A percentile compares a stretch with the other conserved stretches of the same genome.
Evolutionary conservation across 768 basidiomycete genomes (phyloP).

Genomic region (Tylopilus balloui): DNA sequence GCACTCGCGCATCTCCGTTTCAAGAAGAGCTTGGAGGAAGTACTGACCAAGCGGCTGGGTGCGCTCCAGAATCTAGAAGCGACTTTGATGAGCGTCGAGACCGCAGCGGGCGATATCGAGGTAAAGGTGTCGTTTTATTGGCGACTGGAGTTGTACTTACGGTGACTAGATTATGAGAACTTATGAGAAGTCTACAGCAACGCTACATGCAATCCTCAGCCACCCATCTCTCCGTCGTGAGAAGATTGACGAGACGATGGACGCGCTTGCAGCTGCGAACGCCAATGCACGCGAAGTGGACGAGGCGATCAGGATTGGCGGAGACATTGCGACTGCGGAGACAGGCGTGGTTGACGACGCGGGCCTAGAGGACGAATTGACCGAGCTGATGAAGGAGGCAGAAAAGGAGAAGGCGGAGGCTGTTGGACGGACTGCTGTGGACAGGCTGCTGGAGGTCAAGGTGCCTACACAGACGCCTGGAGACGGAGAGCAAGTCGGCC

Average conservation of each 20-base stretch:
- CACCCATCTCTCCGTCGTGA: slow-evolving; percentile 79
- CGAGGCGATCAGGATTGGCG: slow-evolving; percentile 65
- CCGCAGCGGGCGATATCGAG: slow-evolving; percentile 85
- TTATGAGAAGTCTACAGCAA: slow-evolving; percentile 79
- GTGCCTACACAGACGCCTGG: slow-evolving; percentile 15
- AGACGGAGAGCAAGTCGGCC: neutral
- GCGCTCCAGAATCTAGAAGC: slow-evolving; percentile 71
- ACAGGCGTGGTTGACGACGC: slow-evolving; percentile 49
- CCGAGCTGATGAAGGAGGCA: slow-evolving; percentile 46
- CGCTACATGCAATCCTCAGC: slow-evolving; percentile 68
- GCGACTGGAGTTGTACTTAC: neutral
- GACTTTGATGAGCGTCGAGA: slow-evolving; percentile 78
- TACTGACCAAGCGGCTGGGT: slow-evolving; percentile 68
- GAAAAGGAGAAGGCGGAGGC: slow-evolving; percentile 38
- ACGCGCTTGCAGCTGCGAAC: slow-evolving; percentile 78
- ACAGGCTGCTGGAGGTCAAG: slow-evolving; percentile 18
- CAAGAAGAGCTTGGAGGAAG: slow-evolving; percentile 75
- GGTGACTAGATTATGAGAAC: slow-evolving; percentile 69
- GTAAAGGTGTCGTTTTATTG: slow-evolving; percentile 38
- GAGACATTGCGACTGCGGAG: slow-evolving; percentile 51
- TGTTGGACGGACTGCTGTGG: slow-evolving; percentile 24
- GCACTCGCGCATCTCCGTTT: slow-evolving; percentile 77
- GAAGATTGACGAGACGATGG: slow-evolving; percentile 81
- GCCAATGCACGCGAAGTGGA: slow-evolving; percentile 81
- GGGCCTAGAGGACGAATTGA: slow-evolving; percentile 63